phyloP scores from a whole-genome alignment of 1,139 yeast genomes.

The Scheffersomyces illinoinensis region DNA sequence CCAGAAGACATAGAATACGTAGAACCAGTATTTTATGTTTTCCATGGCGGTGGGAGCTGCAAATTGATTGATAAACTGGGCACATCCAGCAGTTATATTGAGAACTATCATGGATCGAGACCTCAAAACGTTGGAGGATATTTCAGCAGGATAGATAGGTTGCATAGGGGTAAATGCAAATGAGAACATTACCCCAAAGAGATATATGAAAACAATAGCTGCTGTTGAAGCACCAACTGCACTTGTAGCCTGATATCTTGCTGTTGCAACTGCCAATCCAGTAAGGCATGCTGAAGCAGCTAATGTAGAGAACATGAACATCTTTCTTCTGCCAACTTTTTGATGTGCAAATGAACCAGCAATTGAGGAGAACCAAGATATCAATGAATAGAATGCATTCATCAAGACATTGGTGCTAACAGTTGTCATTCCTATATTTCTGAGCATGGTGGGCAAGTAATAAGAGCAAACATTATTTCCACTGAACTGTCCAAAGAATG shows the following conservation, averaged over 20 bases:
- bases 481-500: conserved; percentile 17
- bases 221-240: conserved; percentile 13
- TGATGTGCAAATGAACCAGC: conserved; percentile 14
- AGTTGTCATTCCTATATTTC: conserved; percentile 17
- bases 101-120: conserved; percentile 16
- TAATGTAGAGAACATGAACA: conserved; percentile 18
- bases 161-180: conserved; percentile 22
- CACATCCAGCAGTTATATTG: conserved; percentile 15
- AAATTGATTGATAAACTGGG: conserved; percentile 18
- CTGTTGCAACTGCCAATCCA: conserved; percentile 15
- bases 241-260: conserved; percentile 11
- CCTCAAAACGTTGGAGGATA: conserved; percentile 17
- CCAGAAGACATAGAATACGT: conserved; percentile 20
- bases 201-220: conserved; percentile 18
- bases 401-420: conserved; percentile 17
- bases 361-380: conserved; percentile 15
- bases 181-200: conserved; percentile 20
- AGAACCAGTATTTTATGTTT: conserved; percentile 20
- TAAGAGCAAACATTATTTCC: conserved; percentile 23
- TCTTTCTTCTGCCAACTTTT: conserved; percentile 13
- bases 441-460: conserved; percentile 19
- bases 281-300: conserved; percentile 16
- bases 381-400: conserved; percentile 17
- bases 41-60: conserved; percentile 23
- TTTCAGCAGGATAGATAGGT: conserved; percentile 21